Base-by-base conservation (phyloP, 495 filamentous ascomycete species). In the Symbiotaphrina buchneri region DNA sequence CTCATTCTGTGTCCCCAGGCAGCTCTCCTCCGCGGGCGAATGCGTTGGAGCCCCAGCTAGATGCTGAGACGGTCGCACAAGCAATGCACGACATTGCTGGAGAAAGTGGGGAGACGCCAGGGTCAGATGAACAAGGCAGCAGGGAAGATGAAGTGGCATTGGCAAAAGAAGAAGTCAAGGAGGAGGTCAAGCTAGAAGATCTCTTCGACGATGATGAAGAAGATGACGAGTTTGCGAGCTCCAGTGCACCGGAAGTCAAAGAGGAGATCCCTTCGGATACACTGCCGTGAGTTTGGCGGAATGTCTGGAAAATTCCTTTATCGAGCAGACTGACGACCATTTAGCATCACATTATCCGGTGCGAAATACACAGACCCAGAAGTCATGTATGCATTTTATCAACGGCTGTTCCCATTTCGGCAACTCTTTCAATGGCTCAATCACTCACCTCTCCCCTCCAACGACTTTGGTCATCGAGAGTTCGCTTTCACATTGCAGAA, bases 351-450 rank as follows among this genome's bases (percentile, higher is more conserved):
- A 1, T 47, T 28, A 20, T 48, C 38, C 20, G 41, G 35, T 32
- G 33, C 46, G 5, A 47, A 42, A 6, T 52, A 52, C 30, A 74
- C 75, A 1, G 78, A 91, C 40, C 67, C 76, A 5, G 79, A 83
- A 41, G 58, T 84, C 10, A 75, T 95, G 69, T 65, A 76, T 35
- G 71, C 68, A 18, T 99, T 93, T 52, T 99, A 99, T 44, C 79
- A 90, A 46, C 80, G 87, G 24, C 66, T 95, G 22, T 95, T 95
- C 47, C 87, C 87, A 5, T 99, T 90, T 58, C 73, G 87, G 20
- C 73, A 79, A 40, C 70, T 94, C 16, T 95, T 94, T 54, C 84
- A 94, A 49, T 99, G 87, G 87, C 66, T 99, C 11, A 95, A 95
- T 46, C 87, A 99, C 48, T 79, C 77, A 27, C 71, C 83, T 18